Percentiles rank a stretch among this genome's conserved stretches.
These are phyloP conservation scores for Anethum foeniculum DNA, from an alignment of 140 eudicot genomes.

Conservation along the genomic window DNA sequence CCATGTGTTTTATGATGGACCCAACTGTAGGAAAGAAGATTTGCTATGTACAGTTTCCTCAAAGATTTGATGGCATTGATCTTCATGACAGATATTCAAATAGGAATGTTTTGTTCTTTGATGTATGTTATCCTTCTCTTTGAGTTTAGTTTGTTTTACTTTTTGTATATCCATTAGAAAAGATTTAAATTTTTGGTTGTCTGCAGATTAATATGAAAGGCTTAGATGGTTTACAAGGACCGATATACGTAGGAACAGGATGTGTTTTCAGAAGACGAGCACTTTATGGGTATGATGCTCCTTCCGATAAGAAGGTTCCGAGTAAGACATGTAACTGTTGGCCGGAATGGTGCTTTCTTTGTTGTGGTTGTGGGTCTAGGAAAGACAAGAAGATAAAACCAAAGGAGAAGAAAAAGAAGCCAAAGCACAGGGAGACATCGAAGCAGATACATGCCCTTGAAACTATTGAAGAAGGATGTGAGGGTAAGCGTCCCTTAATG, in stretches of 20 bases:
- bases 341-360: constrained; percentile 2
- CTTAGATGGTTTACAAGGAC: constrained; percentile 15
- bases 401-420: neutral
- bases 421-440: constrained; percentile 1
- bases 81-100: constrained; percentile 13
- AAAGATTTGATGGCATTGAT: constrained; percentile 18
- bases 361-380: constrained; percentile 8
- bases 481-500: neutral
- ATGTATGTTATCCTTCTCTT: constrained; percentile 8
- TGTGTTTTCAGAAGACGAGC: constrained; percentile 12
- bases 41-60: constrained; percentile 16
- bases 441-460: constrained; percentile 10
- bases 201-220: constrained; percentile 15
- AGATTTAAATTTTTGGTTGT: neutral
- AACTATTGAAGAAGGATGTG: constrained; percentile 11
- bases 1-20: constrained; percentile 18
- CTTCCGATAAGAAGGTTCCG: constrained; percentile 6
- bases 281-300: constrained; percentile 15
- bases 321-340: constrained; percentile 12
- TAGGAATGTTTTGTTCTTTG: constrained; percentile 13
- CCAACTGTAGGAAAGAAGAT: constrained; percentile 13
- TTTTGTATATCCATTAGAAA: neutral
- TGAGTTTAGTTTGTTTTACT: neutral
- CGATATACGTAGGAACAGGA: constrained; percentile 13
- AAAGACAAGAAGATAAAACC: constrained; percentile 8